phyloP scores from a whole-genome alignment of 768 basidiomycete species.

The Trametes cinnabarina region DNA sequence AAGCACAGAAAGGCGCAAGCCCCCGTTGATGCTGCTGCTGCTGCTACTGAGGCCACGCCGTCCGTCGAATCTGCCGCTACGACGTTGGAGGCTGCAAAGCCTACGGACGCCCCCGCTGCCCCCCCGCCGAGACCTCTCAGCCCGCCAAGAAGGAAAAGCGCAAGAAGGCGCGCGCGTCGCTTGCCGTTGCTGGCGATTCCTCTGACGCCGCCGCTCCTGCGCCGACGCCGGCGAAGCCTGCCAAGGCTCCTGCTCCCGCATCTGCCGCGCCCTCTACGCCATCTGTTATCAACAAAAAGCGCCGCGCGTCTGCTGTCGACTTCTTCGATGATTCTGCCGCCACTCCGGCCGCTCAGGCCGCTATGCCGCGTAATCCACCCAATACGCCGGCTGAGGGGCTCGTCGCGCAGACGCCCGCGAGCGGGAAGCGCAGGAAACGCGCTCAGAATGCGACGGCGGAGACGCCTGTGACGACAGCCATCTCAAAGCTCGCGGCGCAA shows the following conservation, averaged over 20 bases:
- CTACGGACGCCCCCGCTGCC: not conserved
- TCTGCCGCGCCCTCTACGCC: conserved; percentile 19
- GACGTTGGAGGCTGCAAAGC: not conserved
- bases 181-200: not conserved
- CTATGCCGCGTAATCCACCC: conserved; percentile 17
- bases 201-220: conserved; percentile 9
- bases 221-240: not conserved
- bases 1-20: conserved; percentile 15
- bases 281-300: conserved; percentile 16
- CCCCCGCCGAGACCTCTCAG: not conserved
- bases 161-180: conserved; percentile 15
- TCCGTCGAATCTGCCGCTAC: not conserved
- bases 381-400: conserved; percentile 27
- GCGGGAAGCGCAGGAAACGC: conserved; percentile 22
- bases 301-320: conserved; percentile 26
- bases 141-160: conserved; percentile 21
- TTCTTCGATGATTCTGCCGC: conserved; percentile 25
- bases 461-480: conserved; percentile 18
- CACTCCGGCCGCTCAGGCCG: conserved; percentile 2
- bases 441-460: conserved; percentile 15
- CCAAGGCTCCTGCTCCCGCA: conserved; percentile 5
- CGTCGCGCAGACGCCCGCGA: conserved; percentile 17
- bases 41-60: not conserved
- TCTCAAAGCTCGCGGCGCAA: conserved; percentile 18
- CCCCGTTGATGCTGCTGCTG: not conserved